These are phyloP conservation scores for Neostapfia colusana DNA, from an alignment of 176 grass and related monocot genomes.

Conservation along the genomic window DNA sequence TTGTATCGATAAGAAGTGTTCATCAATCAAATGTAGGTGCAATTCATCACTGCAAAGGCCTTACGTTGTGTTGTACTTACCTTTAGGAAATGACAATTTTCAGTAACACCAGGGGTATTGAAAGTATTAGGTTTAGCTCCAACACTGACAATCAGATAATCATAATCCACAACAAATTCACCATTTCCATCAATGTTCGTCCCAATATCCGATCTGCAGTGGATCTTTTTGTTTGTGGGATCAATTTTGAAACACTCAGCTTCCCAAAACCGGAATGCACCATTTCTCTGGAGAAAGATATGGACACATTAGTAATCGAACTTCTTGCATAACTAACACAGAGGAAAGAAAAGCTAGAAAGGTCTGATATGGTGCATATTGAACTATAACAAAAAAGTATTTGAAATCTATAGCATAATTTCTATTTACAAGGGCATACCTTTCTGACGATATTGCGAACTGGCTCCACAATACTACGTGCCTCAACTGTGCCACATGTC, in stretches of 20 bases:
- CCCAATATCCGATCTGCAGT: constrained; percentile 67
- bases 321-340: neutral
- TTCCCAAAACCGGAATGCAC: constrained; percentile 77
- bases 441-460: constrained; percentile 84
- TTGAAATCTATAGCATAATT: neutral
- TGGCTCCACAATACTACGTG: constrained; percentile 88
- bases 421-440: constrained; percentile 37
- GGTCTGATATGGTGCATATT: neutral
- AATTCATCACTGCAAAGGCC: neutral
- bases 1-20: neutral
- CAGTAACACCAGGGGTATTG: constrained; percentile 83
- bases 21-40: too few species aligned
- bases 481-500: constrained; percentile 93
- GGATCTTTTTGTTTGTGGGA: constrained; percentile 63
- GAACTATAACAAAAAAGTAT: neutral
- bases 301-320: neutral
- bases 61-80: constrained; percentile 35
- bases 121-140: constrained; percentile 90
- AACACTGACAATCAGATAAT: constrained; percentile 79
- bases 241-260: constrained; percentile 94
- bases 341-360: neutral
- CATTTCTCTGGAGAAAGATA: constrained; percentile 58
- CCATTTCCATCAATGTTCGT: constrained; percentile 70
- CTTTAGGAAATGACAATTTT: constrained; percentile 97
- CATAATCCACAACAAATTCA: constrained; percentile 86